Conservation (phyloP, 1,284 basidiomycete genomes). For the Vanrija sp. region DNA sequence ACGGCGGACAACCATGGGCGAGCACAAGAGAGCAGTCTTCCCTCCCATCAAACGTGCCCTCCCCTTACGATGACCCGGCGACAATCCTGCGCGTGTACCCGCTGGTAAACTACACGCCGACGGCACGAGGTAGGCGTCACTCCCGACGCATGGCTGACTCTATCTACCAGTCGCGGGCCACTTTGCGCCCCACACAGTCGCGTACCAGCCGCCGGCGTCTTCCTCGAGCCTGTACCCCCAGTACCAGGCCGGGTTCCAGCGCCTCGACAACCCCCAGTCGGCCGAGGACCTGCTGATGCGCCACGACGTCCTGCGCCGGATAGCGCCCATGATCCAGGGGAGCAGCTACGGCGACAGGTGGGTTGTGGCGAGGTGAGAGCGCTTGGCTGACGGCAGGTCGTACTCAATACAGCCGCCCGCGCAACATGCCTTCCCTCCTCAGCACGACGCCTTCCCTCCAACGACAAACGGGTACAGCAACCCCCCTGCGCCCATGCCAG, state of each 20-base stretch:
- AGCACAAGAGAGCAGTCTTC: neutral
- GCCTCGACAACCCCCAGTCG: slow-evolving; percentile 28
- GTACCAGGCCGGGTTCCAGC: slow-evolving; percentile 24
- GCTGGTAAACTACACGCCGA: slow-evolving; percentile 45
- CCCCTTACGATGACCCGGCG: slow-evolving; percentile 30
- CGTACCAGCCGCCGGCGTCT: slow-evolving; percentile 28
- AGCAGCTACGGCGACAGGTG: slow-evolving; percentile 12
- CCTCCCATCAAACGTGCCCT: neutral
- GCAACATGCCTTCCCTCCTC: no score
- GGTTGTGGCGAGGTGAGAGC: neutral
- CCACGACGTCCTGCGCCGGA: neutral
- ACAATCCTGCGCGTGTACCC: slow-evolving; percentile 43
- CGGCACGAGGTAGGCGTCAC: slow-evolving; percentile 39
- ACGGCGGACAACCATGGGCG: neutral
- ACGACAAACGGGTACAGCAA: neutral
- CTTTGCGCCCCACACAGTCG: slow-evolving; percentile 41
- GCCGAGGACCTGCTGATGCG: slow-evolving; percentile 29
- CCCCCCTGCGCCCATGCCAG: no score
- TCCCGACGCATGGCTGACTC: neutral
- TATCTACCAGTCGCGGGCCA: slow-evolving; percentile 42
- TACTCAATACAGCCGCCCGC: neutral
- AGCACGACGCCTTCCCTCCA: neutral
- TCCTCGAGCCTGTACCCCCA: slow-evolving; percentile 33
- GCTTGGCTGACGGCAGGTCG: neutral
- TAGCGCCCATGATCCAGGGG: neutral